Percentiles rank a stretch among this genome's conserved stretches.
These are phyloP conservation scores for Lasiosphaeris hirsuta DNA, from an alignment of 495 filamentous ascomycete genomes.

Conservation along the genomic window DNA sequence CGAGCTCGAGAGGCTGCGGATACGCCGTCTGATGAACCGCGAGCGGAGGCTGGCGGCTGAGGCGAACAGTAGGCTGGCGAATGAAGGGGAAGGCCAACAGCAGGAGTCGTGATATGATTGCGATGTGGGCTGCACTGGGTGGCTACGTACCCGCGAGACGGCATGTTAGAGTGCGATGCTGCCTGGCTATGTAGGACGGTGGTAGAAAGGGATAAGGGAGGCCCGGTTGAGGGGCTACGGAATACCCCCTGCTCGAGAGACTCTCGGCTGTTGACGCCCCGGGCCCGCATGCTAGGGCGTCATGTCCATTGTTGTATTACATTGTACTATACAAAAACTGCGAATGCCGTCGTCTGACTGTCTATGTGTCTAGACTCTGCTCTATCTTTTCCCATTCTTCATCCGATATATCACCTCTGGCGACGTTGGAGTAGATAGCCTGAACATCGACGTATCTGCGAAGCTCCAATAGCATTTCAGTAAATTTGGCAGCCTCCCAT, in stretches of 20 bases:
- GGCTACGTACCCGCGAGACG: background rate
- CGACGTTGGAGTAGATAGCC: constrained; percentile 63
- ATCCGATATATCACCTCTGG: constrained; percentile 41
- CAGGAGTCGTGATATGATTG: background rate
- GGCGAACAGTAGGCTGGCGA: constrained; percentile 39
- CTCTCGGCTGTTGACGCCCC: background rate
- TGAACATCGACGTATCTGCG: constrained; percentile 62
- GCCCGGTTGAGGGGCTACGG: no score
- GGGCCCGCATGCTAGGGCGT: background rate
- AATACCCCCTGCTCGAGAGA: no score
- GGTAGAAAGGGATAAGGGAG: no score
- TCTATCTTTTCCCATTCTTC: constrained; percentile 49
- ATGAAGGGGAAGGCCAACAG: background rate
- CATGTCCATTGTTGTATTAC: no score
- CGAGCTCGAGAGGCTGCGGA: constrained; percentile 71
- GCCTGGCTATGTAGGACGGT: no score
- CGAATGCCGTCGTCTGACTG: background rate
- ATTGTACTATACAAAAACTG: background rate
- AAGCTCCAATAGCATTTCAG: constrained; percentile 52
- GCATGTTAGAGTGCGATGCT: background rate
- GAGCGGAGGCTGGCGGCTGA: constrained; percentile 57
- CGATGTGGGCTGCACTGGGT: background rate
- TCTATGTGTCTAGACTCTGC: constrained; percentile 40
- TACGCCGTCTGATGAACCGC: constrained; percentile 55
- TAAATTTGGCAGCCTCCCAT: constrained; percentile 49